Evolutionary conservation across 75 land plant species (phyloP).

Genomic region (Selaginella moellendorffii): DNA sequence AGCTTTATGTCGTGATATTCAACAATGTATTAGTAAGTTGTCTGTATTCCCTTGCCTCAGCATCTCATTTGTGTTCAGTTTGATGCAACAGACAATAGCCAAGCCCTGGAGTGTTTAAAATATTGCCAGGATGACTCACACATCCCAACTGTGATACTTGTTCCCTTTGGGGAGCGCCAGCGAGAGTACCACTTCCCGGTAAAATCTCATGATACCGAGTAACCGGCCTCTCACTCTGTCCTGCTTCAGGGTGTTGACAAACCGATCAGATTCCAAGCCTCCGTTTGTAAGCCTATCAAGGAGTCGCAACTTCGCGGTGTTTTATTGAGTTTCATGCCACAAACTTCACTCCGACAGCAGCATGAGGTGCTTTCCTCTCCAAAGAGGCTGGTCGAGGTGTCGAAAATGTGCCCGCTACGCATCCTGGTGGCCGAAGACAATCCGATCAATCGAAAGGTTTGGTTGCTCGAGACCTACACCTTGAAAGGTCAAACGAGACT

Average conservation of each 20-base stretch:
- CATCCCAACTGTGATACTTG: neutral
- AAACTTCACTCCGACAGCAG: neutral
- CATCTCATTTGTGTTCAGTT: neutral
- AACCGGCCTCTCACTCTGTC: too few relatives aligned
- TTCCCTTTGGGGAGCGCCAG: neutral
- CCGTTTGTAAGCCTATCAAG: slow-evolving; percentile 3
- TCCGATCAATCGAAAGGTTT: neutral
- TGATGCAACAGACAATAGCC: neutral
- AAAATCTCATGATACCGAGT: neutral
- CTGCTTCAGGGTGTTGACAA: neutral
- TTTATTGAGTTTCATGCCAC: neutral
- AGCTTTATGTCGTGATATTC: neutral
- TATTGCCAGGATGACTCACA: neutral
- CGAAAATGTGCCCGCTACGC: neutral
- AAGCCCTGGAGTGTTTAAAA: neutral
- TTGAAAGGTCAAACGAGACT: neutral
- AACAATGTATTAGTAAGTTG: neutral
- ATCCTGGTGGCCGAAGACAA: slow-evolving; percentile 1
- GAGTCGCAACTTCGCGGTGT: slow-evolving; percentile 3
- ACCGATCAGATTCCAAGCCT: neutral
- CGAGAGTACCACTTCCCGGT: neutral
- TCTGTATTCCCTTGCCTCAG: neutral
- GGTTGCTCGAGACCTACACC: too few relatives aligned
- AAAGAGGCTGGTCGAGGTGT: neutral
- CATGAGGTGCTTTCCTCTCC: neutral